Conservation (phyloP, 345 rosid genomes). For the Gossypium mustelinum region DNA sequence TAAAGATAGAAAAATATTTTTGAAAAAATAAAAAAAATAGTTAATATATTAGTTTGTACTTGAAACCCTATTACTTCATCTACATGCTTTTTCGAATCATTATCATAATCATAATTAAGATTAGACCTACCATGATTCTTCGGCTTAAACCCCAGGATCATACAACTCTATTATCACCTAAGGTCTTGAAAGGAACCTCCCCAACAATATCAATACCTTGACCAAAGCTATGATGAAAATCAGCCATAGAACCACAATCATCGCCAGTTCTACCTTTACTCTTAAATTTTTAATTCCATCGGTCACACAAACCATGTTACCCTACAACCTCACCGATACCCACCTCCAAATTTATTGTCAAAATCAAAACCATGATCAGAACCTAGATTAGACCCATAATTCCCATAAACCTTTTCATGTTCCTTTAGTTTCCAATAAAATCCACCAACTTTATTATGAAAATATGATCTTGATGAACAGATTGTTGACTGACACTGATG, state of each 20-base stretch:
- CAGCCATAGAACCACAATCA: conserved; percentile 25
- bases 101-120: conserved; percentile 26
- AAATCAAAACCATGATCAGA: conserved; percentile 33
- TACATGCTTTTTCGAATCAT: conserved; percentile 22
- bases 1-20: no score
- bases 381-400: conserved; percentile 27
- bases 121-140: conserved; percentile 27
- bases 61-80: no score
- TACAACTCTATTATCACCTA: conserved; percentile 38
- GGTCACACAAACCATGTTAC: conserved; percentile 13
- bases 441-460: conserved; percentile 25
- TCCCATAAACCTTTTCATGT: conserved; percentile 29
- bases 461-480: conserved; percentile 23
- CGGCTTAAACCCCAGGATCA: conserved; percentile 30
- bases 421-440: conserved; percentile 31
- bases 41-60: no score
- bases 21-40: no score
- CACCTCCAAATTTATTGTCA: conserved; percentile 29
- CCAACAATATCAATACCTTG: conserved; percentile 16
- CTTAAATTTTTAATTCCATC: conserved; percentile 20
- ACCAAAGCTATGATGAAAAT: conserved; percentile 16
- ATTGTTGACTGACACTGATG: conserved; percentile 31
- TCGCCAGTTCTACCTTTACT: conserved; percentile 29
- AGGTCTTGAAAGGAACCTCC: conserved; percentile 47
- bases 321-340: conserved; percentile 24